phyloP scores from a whole-genome alignment of 192 early-diverging fungal genomes.

The Tieghemiomyces parasiticus region DNA sequence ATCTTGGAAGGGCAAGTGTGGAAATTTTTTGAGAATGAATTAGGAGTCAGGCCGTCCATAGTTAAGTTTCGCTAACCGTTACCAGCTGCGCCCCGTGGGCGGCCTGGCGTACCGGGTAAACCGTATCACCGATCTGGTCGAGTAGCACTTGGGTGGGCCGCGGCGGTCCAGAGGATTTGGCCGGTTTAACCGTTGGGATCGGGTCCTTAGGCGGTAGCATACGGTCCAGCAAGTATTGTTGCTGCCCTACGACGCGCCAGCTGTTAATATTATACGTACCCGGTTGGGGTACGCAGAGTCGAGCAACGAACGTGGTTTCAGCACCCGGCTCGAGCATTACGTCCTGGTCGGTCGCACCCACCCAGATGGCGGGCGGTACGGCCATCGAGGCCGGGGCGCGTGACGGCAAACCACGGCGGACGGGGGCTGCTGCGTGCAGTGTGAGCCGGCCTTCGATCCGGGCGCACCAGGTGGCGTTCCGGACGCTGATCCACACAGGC shows the following conservation, averaged over 20 bases:
- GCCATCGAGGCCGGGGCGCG: slow-evolving; percentile 24
- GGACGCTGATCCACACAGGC: not conserved
- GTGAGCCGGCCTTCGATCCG: not conserved
- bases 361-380: too few relatives aligned
- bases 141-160: not conserved
- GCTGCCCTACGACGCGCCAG: slow-evolving; percentile 43
- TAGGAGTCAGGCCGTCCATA: too few relatives aligned
- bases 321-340: slow-evolving; percentile 40
- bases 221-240: not conserved
- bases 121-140: not conserved
- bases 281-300: slow-evolving; percentile 37
- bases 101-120: not conserved
- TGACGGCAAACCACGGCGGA: slow-evolving; percentile 13
- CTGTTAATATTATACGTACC: slow-evolving; percentile 66
- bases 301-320: slow-evolving; percentile 22
- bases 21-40: too few relatives aligned
- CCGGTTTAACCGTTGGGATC: not conserved
- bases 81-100: not conserved
- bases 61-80: too few relatives aligned
- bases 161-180: not conserved
- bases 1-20: too few relatives aligned
- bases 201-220: not conserved
- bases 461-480: not conserved
- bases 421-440: not conserved
- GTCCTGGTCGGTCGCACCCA: slow-evolving; percentile 36